These are phyloP conservation scores for Pseudotsuga menziesii DNA, from an alignment of 75 land plant species.

Conservation along the genomic window DNA sequence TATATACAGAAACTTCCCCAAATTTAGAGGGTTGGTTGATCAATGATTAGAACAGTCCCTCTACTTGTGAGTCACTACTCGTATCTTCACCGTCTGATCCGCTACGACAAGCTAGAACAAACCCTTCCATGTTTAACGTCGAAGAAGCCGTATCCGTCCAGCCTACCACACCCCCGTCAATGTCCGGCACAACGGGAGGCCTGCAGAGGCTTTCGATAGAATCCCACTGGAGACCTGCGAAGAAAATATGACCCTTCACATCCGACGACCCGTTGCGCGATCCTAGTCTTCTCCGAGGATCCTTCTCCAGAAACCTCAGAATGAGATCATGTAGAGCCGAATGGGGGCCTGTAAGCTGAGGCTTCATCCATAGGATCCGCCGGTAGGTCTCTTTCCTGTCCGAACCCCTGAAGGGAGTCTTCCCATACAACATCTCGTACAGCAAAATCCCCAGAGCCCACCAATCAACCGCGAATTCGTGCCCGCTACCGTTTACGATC, in stretches of 20 bases:
- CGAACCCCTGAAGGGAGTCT: slow-evolving; percentile 24
- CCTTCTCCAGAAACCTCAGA: slow-evolving; percentile 50
- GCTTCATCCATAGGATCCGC: slow-evolving; percentile 8
- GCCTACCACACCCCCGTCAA: background rate
- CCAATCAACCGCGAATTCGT: slow-evolving; percentile 24
- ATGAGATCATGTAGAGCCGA: slow-evolving; percentile 43
- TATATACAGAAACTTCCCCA: too few species aligned
- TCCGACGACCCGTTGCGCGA: slow-evolving; percentile 50
- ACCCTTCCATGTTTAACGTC: background rate
- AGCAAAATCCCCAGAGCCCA: slow-evolving; percentile 31
- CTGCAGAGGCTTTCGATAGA: slow-evolving; percentile 39
- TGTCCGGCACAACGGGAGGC: slow-evolving; percentile 56
- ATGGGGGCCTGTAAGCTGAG: slow-evolving; percentile 1
- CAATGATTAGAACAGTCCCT: slow-evolving; percentile 1
- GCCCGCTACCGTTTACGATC: slow-evolving; percentile 16
- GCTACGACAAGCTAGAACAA: background rate
- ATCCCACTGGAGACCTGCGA: slow-evolving; percentile 60
- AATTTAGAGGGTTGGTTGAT: too few species aligned
- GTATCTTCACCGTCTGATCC: background rate
- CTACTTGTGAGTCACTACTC: background rate
- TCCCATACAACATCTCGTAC: slow-evolving; percentile 23
- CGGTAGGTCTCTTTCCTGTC: slow-evolving; percentile 17
- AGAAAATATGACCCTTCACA: slow-evolving; percentile 65
- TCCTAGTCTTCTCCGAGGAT: slow-evolving; percentile 54
- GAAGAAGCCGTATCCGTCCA: background rate